These are phyloP conservation scores for Colletotrichum cuscutae DNA, from an alignment of 2,329 filamentous ascomycete genomes.

Conservation along the genomic window DNA sequence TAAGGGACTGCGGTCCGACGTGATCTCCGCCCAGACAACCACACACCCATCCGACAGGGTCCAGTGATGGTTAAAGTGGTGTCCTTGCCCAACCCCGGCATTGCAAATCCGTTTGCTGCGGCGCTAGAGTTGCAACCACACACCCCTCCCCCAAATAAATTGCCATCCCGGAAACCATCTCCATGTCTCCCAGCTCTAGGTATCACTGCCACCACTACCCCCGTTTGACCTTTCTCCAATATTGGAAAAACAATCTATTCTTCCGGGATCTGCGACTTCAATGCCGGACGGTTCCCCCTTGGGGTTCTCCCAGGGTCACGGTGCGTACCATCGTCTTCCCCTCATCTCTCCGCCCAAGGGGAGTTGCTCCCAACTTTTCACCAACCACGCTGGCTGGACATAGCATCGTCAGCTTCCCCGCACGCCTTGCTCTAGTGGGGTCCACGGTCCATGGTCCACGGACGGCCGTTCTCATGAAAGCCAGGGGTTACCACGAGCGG, in stretches of 20 bases:
- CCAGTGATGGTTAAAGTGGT: constrained; percentile 15
- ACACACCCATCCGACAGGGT: background rate
- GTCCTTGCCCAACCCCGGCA: constrained; percentile 10
- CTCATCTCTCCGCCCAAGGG: background rate
- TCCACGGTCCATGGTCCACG: too few species aligned
- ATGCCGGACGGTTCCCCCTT: constrained; percentile 41
- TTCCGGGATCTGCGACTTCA: constrained; percentile 44
- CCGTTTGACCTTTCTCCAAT: constrained; percentile 40
- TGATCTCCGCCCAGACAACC: constrained; percentile 38
- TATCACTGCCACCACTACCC: background rate
- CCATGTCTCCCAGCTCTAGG: background rate
- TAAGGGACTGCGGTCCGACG: constrained; percentile 50
- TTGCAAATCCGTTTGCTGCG: background rate
- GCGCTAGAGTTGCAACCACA: constrained; percentile 8
- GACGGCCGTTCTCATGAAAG: background rate
- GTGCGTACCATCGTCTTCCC: constrained; percentile 8
- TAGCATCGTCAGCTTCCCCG: constrained; percentile 36
- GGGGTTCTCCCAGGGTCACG: constrained; percentile 31
- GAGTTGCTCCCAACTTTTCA: background rate
- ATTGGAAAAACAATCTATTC: constrained; percentile 38
- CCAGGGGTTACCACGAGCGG: background rate
- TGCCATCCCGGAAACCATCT: background rate
- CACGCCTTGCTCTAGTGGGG: background rate
- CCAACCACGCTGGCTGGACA: constrained; percentile 2
- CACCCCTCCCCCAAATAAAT: constrained; percentile 39